Conservation (phyloP, 2,329 filamentous ascomycete species). For the Ascochyta clinopodiicola region DNA sequence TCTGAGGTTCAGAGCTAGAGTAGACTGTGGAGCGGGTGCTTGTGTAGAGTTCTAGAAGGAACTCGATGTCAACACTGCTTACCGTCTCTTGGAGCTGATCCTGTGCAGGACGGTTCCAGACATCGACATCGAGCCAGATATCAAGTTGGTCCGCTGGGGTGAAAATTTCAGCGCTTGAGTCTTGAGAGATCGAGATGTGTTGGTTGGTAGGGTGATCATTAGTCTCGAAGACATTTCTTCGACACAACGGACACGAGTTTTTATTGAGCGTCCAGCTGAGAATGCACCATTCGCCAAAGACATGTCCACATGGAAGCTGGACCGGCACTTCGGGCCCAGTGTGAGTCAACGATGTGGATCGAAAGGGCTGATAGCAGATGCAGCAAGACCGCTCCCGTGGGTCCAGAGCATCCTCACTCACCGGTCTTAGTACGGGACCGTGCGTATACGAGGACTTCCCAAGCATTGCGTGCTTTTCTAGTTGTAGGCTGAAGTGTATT, state of each 20-base stretch:
- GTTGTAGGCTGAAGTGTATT: constrained; percentile 3
- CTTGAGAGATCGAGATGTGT: not conserved
- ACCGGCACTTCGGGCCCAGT: constrained; percentile 15
- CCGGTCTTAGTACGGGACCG: constrained; percentile 4
- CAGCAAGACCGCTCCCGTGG: constrained; percentile 11
- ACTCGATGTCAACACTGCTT: not conserved
- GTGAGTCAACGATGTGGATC: not conserved
- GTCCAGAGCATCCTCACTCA: constrained; percentile 8
- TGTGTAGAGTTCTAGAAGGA: not conserved
- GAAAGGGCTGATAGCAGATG: constrained; percentile 23
- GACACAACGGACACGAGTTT: constrained; percentile 26
- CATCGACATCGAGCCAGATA: constrained; percentile 6
- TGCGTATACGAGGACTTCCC: not conserved
- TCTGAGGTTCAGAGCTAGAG: not conserved
- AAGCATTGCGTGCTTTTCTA: constrained; percentile 1
- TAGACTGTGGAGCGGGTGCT: not conserved
- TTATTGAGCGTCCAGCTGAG: constrained; percentile 14
- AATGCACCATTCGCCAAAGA: constrained; percentile 24
- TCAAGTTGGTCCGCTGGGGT: not conserved
- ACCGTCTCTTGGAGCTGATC: not conserved
- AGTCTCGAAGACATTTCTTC: constrained; percentile 2
- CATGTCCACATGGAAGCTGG: constrained; percentile 22
- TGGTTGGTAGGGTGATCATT: not conserved
- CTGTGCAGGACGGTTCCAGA: not conserved
- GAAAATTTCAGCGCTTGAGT: not conserved